These are phyloP conservation scores for Deakozyma indianensis DNA, from an alignment of 805 yeast species.

Conservation along the genomic window DNA sequence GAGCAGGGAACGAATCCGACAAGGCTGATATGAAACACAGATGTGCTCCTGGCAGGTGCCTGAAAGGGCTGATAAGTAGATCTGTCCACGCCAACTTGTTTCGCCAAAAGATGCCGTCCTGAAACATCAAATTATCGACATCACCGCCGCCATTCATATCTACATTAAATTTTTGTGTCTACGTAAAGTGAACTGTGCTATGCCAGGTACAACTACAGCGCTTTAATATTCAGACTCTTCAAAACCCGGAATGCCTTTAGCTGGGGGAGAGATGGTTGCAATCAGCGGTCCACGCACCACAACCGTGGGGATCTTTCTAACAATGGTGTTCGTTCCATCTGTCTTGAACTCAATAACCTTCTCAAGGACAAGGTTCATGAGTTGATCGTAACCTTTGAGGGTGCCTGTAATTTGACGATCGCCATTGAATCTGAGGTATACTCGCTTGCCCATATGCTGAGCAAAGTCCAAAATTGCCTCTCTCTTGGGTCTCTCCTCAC, in stretches of 20 bases:
- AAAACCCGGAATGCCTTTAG: background rate
- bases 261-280: conserved; percentile 45
- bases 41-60: no score
- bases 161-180: no score
- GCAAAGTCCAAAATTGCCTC: conserved; percentile 78
- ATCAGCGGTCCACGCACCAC: conserved; percentile 79
- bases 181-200: no score
- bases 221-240: conserved; percentile 1
- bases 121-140: no score
- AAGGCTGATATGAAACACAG: no score
- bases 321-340: background rate
- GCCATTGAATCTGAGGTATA: conserved; percentile 70
- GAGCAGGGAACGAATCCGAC: no score
- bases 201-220: no score
- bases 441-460: conserved; percentile 56
- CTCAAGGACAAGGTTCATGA: conserved; percentile 68
- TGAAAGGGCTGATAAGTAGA: no score
- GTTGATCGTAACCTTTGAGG: conserved; percentile 86
- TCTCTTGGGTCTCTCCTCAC: conserved; percentile 66
- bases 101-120: no score
- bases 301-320: conserved; percentile 56
- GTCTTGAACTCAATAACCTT: conserved; percentile 49
- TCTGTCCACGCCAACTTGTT: no score
- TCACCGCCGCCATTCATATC: no score
- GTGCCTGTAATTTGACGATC: conserved; percentile 75